Evolutionary conservation across 768 basidiomycete genomes (phyloP).

Genomic region (Suillus brevipes): DNA sequence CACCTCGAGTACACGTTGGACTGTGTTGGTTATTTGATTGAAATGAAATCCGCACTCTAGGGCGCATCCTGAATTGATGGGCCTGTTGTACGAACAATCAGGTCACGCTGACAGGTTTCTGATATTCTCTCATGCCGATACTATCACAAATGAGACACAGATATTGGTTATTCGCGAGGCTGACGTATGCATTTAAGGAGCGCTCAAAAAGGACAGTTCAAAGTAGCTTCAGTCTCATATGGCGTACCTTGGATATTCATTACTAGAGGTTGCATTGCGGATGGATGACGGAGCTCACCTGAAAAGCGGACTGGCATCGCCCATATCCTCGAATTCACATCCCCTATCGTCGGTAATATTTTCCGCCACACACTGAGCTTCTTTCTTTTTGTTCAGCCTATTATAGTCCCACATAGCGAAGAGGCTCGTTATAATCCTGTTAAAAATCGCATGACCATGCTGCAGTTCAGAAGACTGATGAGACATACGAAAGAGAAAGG

Average conservation of each 20-base stretch:
- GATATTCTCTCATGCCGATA: neutral
- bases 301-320: slow-evolving; percentile 57
- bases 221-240: neutral
- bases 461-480: slow-evolving; percentile 10
- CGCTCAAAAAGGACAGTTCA: no score
- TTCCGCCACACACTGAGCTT: slow-evolving; percentile 42
- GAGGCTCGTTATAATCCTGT: slow-evolving; percentile 41
- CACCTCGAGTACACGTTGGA: neutral
- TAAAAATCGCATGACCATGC: slow-evolving; percentile 28
- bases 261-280: neutral
- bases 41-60: neutral
- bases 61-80: neutral
- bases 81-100: neutral
- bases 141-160: neutral
- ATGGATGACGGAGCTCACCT: slow-evolving; percentile 28
- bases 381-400: slow-evolving; percentile 50
- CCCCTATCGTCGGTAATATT: slow-evolving; percentile 42
- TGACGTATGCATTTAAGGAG: neutral
- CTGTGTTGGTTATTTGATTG: neutral
- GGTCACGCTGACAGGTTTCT: neutral
- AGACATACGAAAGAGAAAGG: slow-evolving; percentile 28
- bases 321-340: slow-evolving; percentile 48
- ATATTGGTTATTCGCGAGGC: neutral
- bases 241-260: neutral
- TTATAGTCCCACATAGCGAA: slow-evolving; percentile 52